phyloP scores from a whole-genome alignment of 768 basidiomycete species.

The Suillus subalutaceus region DNA sequence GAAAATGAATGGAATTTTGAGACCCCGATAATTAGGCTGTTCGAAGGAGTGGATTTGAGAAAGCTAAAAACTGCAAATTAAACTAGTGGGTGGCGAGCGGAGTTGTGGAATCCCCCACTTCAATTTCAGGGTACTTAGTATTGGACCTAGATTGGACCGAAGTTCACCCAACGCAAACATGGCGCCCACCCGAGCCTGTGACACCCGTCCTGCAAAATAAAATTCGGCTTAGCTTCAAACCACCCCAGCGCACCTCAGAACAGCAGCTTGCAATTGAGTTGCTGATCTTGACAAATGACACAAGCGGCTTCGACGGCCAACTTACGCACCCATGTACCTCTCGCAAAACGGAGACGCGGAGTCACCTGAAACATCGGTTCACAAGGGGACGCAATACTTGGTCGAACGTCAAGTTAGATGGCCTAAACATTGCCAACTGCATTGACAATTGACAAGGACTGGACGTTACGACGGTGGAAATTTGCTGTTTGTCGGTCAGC shows the following conservation, averaged over 20 bases:
- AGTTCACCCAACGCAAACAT: neutral
- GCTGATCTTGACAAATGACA: neutral
- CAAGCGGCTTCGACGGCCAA: neutral
- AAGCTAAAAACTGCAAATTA: too few relatives aligned
- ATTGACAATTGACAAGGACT: neutral
- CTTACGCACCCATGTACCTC: neutral
- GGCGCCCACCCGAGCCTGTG: neutral
- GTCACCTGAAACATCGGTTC: neutral
- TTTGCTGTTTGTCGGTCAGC: neutral
- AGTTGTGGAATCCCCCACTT: neutral
- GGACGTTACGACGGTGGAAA: neutral
- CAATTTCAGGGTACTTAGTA: neutral
- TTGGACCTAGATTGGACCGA: too few relatives aligned
- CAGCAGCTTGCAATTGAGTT: neutral
- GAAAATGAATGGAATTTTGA: neutral
- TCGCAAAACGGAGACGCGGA: neutral
- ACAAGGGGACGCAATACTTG: neutral
- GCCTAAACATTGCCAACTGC: neutral
- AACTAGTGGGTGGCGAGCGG: neutral
- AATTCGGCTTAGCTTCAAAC: neutral
- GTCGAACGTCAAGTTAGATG: neutral
- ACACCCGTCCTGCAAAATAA: neutral
- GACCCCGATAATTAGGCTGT: neutral
- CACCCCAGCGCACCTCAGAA: neutral
- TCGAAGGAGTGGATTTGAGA: neutral